Conservation (phyloP, 2,329 filamentous ascomycete species). For the Aspergillus sp. region DNA sequence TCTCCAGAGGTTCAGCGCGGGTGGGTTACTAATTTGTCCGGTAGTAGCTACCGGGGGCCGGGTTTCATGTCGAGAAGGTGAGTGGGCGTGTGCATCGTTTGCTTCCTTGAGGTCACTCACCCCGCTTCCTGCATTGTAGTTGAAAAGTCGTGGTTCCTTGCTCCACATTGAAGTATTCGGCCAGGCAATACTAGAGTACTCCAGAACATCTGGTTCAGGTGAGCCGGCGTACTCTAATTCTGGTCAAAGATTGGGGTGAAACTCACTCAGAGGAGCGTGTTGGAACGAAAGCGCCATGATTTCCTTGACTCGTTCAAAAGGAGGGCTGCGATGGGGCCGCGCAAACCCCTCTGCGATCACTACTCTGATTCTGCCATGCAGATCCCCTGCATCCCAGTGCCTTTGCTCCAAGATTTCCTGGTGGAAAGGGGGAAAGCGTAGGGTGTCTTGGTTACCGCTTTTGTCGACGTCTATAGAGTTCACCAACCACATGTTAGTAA, state of each 20-base stretch:
- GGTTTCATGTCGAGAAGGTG: conserved; percentile 50
- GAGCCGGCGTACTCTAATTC: conserved; percentile 3
- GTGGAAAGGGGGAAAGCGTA: conserved; percentile 73
- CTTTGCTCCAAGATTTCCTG: conserved; percentile 66
- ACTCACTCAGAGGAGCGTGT: conserved; percentile 73
- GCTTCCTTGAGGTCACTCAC: conserved; percentile 44
- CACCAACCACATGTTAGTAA: conserved; percentile 2
- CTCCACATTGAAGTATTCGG: conserved; percentile 72
- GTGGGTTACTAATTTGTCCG: conserved; percentile 22
- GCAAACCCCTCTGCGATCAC: conserved; percentile 72
- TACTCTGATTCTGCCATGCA: conserved; percentile 73
- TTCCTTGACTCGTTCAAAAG: conserved; percentile 69
- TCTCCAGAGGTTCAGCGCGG: conserved; percentile 28
- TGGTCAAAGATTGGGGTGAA: neutral
- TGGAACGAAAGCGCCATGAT: conserved; percentile 79
- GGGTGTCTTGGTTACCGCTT: conserved; percentile 58
- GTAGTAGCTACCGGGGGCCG: conserved; percentile 20
- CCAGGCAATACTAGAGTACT: conserved; percentile 75
- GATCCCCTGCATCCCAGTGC: conserved; percentile 70
- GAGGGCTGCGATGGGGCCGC: conserved; percentile 45
- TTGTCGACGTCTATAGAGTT: conserved; percentile 45
- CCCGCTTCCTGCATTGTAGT: conserved; percentile 28
- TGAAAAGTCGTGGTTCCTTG: conserved; percentile 43
- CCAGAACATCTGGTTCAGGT: conserved; percentile 62
- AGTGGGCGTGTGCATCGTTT: conserved; percentile 62